Base-by-base conservation (phyloP, 2,329 filamentous ascomycete genomes). In the Dactylonectria estremocensis region DNA sequence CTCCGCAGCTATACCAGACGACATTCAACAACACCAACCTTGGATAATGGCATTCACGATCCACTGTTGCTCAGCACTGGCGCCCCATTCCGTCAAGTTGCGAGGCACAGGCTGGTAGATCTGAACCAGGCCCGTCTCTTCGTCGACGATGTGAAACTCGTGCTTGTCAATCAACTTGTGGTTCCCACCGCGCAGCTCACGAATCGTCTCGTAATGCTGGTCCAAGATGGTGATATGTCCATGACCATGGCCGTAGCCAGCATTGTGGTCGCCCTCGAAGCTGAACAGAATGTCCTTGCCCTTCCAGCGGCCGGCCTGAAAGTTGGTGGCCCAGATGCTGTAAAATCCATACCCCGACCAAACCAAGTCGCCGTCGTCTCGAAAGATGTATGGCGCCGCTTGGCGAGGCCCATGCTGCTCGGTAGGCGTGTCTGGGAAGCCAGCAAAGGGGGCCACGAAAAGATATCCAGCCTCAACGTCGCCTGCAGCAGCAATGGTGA, bases 261-360 rank as follows among this genome's bases (percentile, higher is more conserved):
- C 78, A 65, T 88, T 86, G 58, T 86, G 84, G 40, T 85, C 82
- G 2, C 87, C 87, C 68, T 89, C 84, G 55, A 89, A 89, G 55
- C 80, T 82, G 71, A 85, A 86, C 3, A 90, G 78, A 0, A 89
- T 81, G 63, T 88, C 83, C 69, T 85, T 77, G 13, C 85, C 87
- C 52, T 85, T 83, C 82, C 83, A 89, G 6, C 80, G 79, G 0
- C 79, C 83, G 1, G 81, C 81, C 67, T 86, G 87, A 77, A 90
- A 89, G 73, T 89, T 89, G 66, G 83, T 83, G 0, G 83, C 76
- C 84, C 86, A 88, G 73, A 85, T 85, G 35, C 82, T 84, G 70
- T 84, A 87, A 71, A 85, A 84, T 4, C 82, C 83, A 61, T 87
- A 87, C 2, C 88, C 86, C 1, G 87, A 89, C 87, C 87, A 90